Conservation (phyloP, 306 rosid genomes). For the Notholithocarpus densiflorus region DNA sequence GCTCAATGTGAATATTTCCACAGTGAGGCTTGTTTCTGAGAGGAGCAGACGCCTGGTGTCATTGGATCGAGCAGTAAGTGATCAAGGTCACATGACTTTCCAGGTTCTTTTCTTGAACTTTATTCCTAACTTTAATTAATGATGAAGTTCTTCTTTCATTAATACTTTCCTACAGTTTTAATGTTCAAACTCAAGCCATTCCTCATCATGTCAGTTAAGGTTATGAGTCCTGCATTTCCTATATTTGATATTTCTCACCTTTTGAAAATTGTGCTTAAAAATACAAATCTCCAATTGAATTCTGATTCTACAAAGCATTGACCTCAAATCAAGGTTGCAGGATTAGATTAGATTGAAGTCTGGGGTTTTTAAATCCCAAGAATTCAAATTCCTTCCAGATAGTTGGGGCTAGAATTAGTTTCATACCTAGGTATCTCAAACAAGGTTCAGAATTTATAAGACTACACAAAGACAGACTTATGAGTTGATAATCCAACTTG, state of each 20-base stretch:
- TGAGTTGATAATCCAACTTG: too few relatives aligned
- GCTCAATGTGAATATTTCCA: conserved; percentile 41
- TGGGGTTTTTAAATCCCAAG: too few relatives aligned
- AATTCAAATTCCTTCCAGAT: too few relatives aligned
- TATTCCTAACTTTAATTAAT: background rate
- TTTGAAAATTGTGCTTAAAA: background rate
- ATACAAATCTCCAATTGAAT: background rate
- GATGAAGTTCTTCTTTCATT: background rate
- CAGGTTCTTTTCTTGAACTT: conserved; percentile 40
- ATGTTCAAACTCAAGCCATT: background rate
- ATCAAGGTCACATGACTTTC: conserved; percentile 47
- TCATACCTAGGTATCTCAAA: too few relatives aligned
- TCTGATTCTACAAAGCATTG: background rate
- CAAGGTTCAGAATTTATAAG: too few relatives aligned
- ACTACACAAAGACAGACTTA: too few relatives aligned
- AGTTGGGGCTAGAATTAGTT: too few relatives aligned
- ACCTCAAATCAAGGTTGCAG: background rate
- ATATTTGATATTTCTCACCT: background rate
- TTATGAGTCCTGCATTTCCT: background rate
- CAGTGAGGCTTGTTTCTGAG: conserved; percentile 47
- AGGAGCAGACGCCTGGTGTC: conserved; percentile 56
- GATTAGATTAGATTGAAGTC: background rate
- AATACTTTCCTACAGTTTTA: background rate
- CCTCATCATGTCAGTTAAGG: background rate
- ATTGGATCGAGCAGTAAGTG: conserved; percentile 39